These are phyloP conservation scores for Plasmopara muralis DNA, from an alignment of 352 stramenopile species.

Conservation along the genomic window DNA sequence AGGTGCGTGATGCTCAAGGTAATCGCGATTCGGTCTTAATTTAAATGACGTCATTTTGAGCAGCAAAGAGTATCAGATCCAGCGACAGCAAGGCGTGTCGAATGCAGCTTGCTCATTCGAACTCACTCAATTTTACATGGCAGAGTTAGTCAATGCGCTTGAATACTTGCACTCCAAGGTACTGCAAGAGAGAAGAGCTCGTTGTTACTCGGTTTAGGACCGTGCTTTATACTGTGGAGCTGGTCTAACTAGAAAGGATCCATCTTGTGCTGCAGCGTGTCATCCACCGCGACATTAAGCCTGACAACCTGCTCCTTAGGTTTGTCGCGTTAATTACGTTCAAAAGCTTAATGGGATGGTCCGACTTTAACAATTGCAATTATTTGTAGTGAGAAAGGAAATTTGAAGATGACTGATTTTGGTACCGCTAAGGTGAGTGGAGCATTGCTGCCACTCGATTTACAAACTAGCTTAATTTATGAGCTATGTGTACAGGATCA, in stretches of 20 bases:
- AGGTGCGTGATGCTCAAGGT: constrained; percentile 25
- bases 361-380: neutral
- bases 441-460: neutral
- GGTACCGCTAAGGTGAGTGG: constrained; percentile 68
- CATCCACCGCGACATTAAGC: constrained; percentile 95
- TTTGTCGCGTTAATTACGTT: constrained; percentile 8
- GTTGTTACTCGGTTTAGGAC: neutral
- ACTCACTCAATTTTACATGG: constrained; percentile 88
- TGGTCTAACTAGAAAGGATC: constrained; percentile 5
- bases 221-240: neutral
- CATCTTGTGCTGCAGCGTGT: constrained; percentile 59
- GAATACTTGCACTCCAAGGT: constrained; percentile 93
- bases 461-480: neutral
- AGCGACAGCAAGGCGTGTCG: constrained; percentile 44
- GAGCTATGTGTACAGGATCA: constrained; percentile 36
- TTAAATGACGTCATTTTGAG: constrained; percentile 6
- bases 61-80: constrained; percentile 46
- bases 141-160: constrained; percentile 90
- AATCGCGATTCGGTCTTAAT: neutral
- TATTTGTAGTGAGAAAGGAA: constrained; percentile 45
- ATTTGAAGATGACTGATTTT: constrained; percentile 90
- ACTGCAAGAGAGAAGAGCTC: neutral
- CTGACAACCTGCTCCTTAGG: constrained; percentile 85
- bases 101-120: constrained; percentile 61
- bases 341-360: no score